Base-by-base conservation (phyloP, 768 basidiomycete species). In the Suillus subluteus region DNA sequence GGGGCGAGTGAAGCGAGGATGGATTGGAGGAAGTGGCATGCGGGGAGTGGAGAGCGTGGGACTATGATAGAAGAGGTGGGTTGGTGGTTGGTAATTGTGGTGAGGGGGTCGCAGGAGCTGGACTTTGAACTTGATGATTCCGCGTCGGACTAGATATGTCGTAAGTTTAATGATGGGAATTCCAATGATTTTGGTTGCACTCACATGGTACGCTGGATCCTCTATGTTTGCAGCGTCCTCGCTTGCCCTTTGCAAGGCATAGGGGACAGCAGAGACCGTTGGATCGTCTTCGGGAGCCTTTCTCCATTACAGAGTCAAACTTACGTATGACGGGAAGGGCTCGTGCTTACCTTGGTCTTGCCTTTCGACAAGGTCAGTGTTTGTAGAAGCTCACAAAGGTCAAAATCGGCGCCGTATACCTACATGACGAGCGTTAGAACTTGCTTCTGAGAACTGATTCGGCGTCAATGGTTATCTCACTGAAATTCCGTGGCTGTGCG, bases 21-120 rank as follows among this genome's bases (percentile, higher is more conserved):
- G 69, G 83, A 79, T 74, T 86, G 85, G 58, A 90, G 84, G 75
- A 86, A 89, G 62, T 82, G 86, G 82, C 88, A 90, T 68, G 87
- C 88, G 78, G 79, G 81, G 64, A 72, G 68, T 12, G 44, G 66
- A 46, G 67, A 69, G 61, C n/a, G 52, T 15, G 21, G 65, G 7
- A 35, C 70, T 69, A 16, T 40, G 48, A 37, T 70, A 66, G 69
- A 69, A 3, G 67, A 70, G 61, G 68, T 73, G 70, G 64, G 67
- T 12, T 18, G 67, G 65, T 48, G 32, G 56, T 66, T 66, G 67
- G 63, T 55, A 67, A 32, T 61, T 26, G 40, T 43, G 58, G 4
- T 59, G 62, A 23, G 73, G 58, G 26, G 72, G 64, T 67, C 77
- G 78, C 68, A 78, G 76, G 69, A 77, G 71, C 72, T 81, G 78